Percentiles rank a stretch among this genome's conserved stretches.
phyloP scores from a whole-genome alignment of 345 rosid genomes.

The Brassica nigra region DNA sequence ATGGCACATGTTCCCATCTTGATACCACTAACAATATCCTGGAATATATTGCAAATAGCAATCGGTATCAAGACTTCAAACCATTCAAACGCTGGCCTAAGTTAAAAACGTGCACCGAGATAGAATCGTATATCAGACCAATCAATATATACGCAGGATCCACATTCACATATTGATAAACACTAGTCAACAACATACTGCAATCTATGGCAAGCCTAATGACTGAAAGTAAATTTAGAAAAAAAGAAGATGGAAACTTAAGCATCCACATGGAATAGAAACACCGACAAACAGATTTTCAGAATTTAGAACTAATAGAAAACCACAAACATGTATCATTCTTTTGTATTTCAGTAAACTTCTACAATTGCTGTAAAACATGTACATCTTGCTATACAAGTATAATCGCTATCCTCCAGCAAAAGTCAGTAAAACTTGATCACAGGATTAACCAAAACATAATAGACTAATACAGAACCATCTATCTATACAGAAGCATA shows the following conservation, averaged over 20 bases:
- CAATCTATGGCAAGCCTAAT: too few relatives aligned
- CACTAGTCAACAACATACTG: too few relatives aligned
- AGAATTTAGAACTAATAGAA: too few relatives aligned
- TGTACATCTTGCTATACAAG: neutral
- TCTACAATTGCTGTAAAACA: neutral
- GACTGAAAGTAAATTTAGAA: neutral
- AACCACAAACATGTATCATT: neutral
- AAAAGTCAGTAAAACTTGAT: neutral
- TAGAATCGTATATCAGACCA: too few relatives aligned
- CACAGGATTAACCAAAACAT: neutral
- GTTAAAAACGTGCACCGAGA: too few relatives aligned
- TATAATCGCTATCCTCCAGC: neutral
- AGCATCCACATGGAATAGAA: neutral
- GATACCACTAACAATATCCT: neutral
- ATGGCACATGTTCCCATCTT: neutral
- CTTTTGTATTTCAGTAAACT: neutral
- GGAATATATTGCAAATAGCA: neutral
- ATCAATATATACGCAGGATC: too few relatives aligned
- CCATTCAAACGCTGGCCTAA: too few relatives aligned
- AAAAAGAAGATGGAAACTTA: neutral
- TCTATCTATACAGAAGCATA: neutral
- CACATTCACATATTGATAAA: too few relatives aligned
- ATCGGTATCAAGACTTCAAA: too few relatives aligned
- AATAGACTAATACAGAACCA: neutral
- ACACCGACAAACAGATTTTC: neutral